Conservation (phyloP, 148 eudicot genomes). For the Chenopodium formosanum region DNA sequence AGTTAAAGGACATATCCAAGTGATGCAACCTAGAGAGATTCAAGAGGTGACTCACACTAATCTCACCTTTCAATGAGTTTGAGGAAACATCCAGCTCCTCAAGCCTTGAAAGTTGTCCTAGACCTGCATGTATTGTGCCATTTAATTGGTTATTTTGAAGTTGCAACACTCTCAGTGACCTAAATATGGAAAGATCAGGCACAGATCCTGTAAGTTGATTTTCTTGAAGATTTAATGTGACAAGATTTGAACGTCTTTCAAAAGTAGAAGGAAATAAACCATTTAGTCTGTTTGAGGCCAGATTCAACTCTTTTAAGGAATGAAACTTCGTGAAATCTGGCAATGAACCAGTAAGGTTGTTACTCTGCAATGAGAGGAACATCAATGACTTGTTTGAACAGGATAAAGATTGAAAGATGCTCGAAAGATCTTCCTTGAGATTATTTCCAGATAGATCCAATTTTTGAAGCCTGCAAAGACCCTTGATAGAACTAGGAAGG, state of each 20-base stretch:
- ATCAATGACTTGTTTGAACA: background rate
- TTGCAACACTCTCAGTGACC: background rate
- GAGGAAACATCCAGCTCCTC: background rate
- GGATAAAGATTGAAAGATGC: background rate
- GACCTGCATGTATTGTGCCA: background rate
- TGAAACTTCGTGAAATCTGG: background rate
- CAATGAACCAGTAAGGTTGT: background rate
- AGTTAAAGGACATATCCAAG: background rate
- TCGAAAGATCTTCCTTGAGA: background rate
- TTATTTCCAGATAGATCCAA: background rate
- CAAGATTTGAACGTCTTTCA: background rate
- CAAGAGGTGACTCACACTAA: background rate
- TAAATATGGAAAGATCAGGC: background rate
- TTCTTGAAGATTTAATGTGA: background rate
- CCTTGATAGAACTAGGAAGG: slow-evolving; percentile 11
- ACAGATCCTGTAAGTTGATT: background rate
- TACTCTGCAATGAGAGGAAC: background rate
- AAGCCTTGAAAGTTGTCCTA: background rate
- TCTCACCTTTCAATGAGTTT: background rate
- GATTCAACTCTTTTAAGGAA: background rate
- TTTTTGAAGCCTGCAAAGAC: slow-evolving; percentile 15
- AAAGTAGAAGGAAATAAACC: background rate
- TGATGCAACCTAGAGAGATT: background rate
- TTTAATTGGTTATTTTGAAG: background rate
- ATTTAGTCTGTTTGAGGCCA: background rate